Base-by-base conservation (phyloP, 106 monocot species). In the Ottelia alismoides region DNA sequence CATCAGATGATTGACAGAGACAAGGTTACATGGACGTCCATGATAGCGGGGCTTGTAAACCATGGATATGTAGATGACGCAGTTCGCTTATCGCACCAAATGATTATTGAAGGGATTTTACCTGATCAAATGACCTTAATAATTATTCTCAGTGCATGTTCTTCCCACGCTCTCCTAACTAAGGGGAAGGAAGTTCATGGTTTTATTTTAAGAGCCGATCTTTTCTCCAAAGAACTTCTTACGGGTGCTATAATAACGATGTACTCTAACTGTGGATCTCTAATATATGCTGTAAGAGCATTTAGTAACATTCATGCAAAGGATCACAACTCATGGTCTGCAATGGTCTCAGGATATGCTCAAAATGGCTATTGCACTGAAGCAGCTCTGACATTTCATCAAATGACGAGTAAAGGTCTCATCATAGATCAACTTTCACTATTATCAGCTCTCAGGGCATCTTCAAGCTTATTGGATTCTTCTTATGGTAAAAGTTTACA, bases 121-220 rank as follows among this genome's bases (percentile, higher is more conserved):
- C 77, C 70, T 25, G 84, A 84, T 64, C 28, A 73, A 27, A 54
- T 54, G 28, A 60, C 72, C 29, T 27, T 80, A 28, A 61, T 64
- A 23, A 12, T 60, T 28, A 31, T 64, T 54, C 63, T 80, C 11
- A 56, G 28, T 22, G 67, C 77, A 22, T 80, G 77, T 35, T 51
- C 45, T 56, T 28, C 17, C 25, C 47, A 20, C 11, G 18, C 29
- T 28, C 60, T 57, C 32, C 43, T 80, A 40, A 63, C 40, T 9
- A 65, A 63, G 52, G 84, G 80, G 28, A 80, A 75, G 60, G 80
- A 90, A 62, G 70, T 84, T 40, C 89, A 90, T 67, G 77, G 76
- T 6, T 31, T 72, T 63, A 64, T 72, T 43, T 26, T 90, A 56
- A 80, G 80, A 23, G 21, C 23, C 30, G 77, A 72, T 54, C 29